phyloP scores from a whole-genome alignment of 2,329 filamentous ascomycete species.

The Verticillium zaregamsianum region DNA sequence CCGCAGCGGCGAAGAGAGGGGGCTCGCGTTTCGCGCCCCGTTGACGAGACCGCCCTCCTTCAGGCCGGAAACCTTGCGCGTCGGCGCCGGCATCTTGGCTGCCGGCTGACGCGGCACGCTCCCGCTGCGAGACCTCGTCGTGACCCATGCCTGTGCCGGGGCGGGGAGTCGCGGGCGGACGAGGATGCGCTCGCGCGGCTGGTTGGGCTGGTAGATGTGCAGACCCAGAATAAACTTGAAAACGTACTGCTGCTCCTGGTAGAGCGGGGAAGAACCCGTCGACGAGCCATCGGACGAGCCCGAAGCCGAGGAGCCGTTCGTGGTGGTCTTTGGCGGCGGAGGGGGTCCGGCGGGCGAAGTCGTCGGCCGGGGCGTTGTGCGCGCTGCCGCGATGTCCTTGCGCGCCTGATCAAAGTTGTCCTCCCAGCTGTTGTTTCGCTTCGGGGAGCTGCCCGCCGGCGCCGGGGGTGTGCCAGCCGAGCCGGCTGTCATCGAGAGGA shows the following conservation, averaged over 20 bases:
- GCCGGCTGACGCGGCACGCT: slow-evolving; percentile 31
- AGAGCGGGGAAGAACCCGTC: slow-evolving; percentile 50
- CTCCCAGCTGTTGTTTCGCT: slow-evolving; percentile 25
- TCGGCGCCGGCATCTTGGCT: slow-evolving; percentile 35
- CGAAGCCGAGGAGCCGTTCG: slow-evolving; percentile 14
- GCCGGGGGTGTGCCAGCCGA: slow-evolving; percentile 20
- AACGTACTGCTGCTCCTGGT: slow-evolving; percentile 54
- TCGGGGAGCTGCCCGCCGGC: slow-evolving; percentile 3
- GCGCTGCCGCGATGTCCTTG: slow-evolving; percentile 41
- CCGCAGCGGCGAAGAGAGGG: slow-evolving; percentile 26
- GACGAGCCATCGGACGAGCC: slow-evolving; percentile 48
- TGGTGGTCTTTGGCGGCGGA: slow-evolving; percentile 31
- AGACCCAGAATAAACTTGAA: slow-evolving; percentile 75
- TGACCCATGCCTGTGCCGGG: slow-evolving; percentile 63
- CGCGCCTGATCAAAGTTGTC: slow-evolving; percentile 47
- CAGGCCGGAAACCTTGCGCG: slow-evolving; percentile 43
- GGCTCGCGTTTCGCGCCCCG: slow-evolving; percentile 46
- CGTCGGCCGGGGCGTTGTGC: background rate
- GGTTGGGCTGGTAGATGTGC: slow-evolving; percentile 48
- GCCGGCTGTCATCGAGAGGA: slow-evolving; percentile 38
- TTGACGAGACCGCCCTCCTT: slow-evolving; percentile 41
- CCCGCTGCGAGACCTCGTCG: slow-evolving; percentile 30
- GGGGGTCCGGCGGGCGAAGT: slow-evolving; percentile 17
- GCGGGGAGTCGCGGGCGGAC: slow-evolving; percentile 64
- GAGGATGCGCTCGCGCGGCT: slow-evolving; percentile 58